Evolutionary conservation across 768 basidiomycete genomes (phyloP).

Genomic region (Boletus barrowsii): DNA sequence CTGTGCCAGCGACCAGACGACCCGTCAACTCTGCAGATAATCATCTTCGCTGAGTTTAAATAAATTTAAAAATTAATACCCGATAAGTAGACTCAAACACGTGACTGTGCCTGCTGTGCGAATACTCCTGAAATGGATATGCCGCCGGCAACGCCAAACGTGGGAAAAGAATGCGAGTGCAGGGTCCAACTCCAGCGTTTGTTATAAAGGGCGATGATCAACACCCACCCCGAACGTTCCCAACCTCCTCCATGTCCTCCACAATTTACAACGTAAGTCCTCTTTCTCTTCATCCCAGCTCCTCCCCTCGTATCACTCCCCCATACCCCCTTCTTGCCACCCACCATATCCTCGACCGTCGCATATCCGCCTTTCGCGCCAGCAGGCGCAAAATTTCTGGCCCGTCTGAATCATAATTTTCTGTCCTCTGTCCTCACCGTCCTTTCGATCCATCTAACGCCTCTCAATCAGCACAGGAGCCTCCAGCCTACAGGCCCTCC

Average conservation of each 20-base stretch:
- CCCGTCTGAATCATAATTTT: conserved; percentile 3
- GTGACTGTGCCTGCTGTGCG: conserved; percentile 31
- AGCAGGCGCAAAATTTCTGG: conserved; percentile 26
- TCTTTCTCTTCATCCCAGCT: neutral
- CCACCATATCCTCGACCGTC: neutral
- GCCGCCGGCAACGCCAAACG: conserved; percentile 35
- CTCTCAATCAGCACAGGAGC: conserved; percentile 43
- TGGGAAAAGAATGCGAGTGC: conserved; percentile 33
- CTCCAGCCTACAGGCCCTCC: conserved; percentile 52
- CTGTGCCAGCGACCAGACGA: neutral
- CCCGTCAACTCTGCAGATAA: conserved; percentile 11
- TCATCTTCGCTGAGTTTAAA: conserved; percentile 24
- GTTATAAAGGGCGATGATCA: conserved; percentile 41
- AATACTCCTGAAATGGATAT: conserved; percentile 25
- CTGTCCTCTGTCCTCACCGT: neutral
- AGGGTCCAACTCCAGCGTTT: conserved; percentile 34
- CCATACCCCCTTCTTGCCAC: neutral
- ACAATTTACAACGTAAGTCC: conserved; percentile 38
- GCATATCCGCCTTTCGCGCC: conserved; percentile 1
- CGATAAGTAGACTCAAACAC: conserved; percentile 19
- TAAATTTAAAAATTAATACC: conserved; percentile 16
- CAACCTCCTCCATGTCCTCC: conserved; percentile 37
- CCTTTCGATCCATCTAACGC: conserved; percentile 16
- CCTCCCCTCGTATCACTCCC: neutral
- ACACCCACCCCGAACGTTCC: conserved; percentile 37